Base-by-base conservation (phyloP, 108 stramenopile species). In the Cyclostephanos invisitatus region DNA sequence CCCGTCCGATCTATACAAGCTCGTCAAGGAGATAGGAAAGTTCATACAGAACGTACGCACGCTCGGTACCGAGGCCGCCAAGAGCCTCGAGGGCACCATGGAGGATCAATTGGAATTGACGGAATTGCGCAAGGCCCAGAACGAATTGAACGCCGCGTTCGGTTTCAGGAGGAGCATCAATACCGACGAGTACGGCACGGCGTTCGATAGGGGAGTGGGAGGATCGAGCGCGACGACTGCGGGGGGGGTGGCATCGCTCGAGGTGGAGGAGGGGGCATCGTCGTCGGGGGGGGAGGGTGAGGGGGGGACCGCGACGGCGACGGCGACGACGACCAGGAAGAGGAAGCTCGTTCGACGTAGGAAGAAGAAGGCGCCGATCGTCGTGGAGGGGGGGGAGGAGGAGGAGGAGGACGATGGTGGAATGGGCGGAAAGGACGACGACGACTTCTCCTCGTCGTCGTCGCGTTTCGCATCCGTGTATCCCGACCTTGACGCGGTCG, bases 141-240 rank as follows among this genome's bases (percentile, higher is more conserved):
- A 63, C 11, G 94, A 96, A 54, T 67, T 95, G 64, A 92, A 77
- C 42, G 87, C 90, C 36, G 95, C 92, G 7, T 96, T 96, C 78
- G 86, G 84, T 20, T 93, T 93, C 72, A 81, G 94, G 37, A 88
- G 94, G 71, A 87, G 89, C 66, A 95, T 95, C 73, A 93, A 95
- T 82, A 86, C 86, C 29, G 87, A 92, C 68, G 83, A 65, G 47
- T 80, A 79, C 22, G 59, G 47, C 7, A 84, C 87, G 20, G 82
- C 85, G 8, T 87, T 86, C 63, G 36, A 24, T 28, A 51, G 53
- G 47, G 63, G 20, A n/a, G 65, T 27, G 25, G 42, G 57, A 17
- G 24, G 20, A 11, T 50, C 47, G 32, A 80, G 62, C 7, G 72
- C 53, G 21, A 44, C 71, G 12, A 64, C 51, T 53, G 47, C 64